Base-by-base conservation (phyloP, 1,139 yeast species). In the Hyphopichia buzzinii region DNA sequence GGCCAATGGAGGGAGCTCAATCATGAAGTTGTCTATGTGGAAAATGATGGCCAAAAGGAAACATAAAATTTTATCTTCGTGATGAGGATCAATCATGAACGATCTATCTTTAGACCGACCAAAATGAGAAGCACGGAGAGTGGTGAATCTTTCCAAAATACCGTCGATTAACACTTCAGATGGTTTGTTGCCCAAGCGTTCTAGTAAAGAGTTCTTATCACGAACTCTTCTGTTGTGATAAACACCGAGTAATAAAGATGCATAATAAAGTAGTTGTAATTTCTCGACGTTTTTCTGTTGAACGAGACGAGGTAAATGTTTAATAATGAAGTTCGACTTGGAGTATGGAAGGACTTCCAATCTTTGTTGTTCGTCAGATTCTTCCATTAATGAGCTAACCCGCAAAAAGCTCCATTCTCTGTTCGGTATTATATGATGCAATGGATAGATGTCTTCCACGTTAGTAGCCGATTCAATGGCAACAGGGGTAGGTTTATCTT, bases 21-120 rank as follows among this genome's bases (percentile, higher is more conserved):
- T 77, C 43, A 77, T 67, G 63, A 80, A 92, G 46, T 78, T 80
- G 55, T 87, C 89, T 39, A 90, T 70, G 56, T 84, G 90, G 56
- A 94, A 66, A 34, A 86, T 71, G 33, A 84, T 62, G 6, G 85
- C 85, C 43, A 92, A 67, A 36, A 89, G 68, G 62, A 80, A 84
- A 59, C 96, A 84, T 47, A 92, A 67, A 34, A 92, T 69, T 62
- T 84, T 88, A 63, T 88, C 96, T 61, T 88, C 96, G 53, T 80
- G 78, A 48, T 79, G 82, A 29, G 97, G 96, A 54, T 92, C 97
- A 43, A 92, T 78, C 42, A 77, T 69, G 57, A 77, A 88, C 12
- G 84, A 75, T 52, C 83, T 77, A 44, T 82, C 86, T 59, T 84
- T 84, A 16, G 88, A 71, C 57, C 76, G 81, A 42, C 95, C 95